Conservation (phyloP, 768 basidiomycete genomes). For the Leccinum obscurum region DNA sequence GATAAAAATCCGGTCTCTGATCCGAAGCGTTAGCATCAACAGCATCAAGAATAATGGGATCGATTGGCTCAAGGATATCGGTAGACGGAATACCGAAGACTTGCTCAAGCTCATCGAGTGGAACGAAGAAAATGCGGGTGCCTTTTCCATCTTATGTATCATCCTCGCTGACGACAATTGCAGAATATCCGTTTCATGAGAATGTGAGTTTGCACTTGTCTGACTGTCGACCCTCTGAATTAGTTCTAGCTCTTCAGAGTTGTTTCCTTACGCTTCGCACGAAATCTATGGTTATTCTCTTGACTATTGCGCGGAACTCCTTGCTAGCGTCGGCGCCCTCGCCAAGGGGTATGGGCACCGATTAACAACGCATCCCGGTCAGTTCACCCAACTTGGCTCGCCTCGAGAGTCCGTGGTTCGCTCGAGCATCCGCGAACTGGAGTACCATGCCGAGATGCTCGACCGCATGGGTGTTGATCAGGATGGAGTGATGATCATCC, state of each 20-base stretch:
- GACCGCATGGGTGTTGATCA: constrained; percentile 77
- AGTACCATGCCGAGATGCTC: constrained; percentile 87
- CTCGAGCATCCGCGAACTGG: constrained; percentile 75
- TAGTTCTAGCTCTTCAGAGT: constrained; percentile 64
- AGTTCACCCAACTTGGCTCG: constrained; percentile 81
- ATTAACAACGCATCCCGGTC: constrained; percentile 86
- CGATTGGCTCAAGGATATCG: constrained; percentile 81
- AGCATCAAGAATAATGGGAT: constrained; percentile 79
- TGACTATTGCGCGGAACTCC: constrained; percentile 61
- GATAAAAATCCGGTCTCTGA: neutral
- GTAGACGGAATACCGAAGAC: constrained; percentile 72
- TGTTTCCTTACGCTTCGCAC: constrained; percentile 94
- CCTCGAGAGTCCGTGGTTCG: constrained; percentile 74
- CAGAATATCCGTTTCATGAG: constrained; percentile 84
- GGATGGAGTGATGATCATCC: constrained; percentile 90
- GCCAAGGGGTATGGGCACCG: constrained; percentile 74
- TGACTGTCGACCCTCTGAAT: neutral
- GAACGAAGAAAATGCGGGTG: constrained; percentile 80
- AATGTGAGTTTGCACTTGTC: constrained; percentile 34
- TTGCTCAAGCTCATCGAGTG: constrained; percentile 77
- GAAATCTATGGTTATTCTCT: constrained; percentile 77
- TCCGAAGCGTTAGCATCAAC: constrained; percentile 50
- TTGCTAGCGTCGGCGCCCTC: constrained; percentile 59
- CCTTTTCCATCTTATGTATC: neutral
- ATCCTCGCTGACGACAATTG: neutral